phyloP scores from a whole-genome alignment of 176 grass and related monocot genomes.

The Aechmea fasciata region DNA sequence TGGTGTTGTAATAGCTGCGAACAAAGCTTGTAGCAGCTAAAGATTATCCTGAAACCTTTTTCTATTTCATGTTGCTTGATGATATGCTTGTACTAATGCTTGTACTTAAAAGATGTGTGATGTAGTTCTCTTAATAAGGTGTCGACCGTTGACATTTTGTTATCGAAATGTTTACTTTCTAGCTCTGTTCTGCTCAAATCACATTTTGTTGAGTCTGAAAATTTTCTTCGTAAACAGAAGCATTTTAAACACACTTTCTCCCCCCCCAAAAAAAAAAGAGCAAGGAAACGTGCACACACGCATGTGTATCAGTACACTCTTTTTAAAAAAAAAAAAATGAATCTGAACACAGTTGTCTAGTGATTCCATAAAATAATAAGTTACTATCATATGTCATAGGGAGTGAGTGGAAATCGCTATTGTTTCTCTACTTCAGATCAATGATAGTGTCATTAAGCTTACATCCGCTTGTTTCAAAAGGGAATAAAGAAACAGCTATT shows the following conservation, averaged over 20 bases:
- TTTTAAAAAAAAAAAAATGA: no score
- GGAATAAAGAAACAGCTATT: conserved; percentile 71
- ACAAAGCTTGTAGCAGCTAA: background rate
- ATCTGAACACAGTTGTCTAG: no score
- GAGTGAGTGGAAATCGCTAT: no score
- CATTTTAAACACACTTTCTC: no score
- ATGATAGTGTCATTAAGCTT: conserved; percentile 52
- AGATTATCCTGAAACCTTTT: no score
- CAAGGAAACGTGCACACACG: no score
- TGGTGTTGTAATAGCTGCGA: background rate
- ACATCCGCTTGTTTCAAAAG: conserved; percentile 67
- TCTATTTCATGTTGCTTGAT: background rate
- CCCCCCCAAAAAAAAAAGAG: no score
- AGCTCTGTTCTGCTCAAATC: background rate
- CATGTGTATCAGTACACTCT: no score
- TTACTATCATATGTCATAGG: no score
- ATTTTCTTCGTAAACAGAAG: no score
- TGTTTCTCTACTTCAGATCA: conserved; percentile 29
- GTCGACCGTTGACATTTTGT: background rate
- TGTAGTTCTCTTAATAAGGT: background rate
- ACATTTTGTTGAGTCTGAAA: background rate
- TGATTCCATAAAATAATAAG: no score
- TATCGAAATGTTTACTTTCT: background rate
- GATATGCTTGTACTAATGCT: background rate
- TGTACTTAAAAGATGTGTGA: background rate